Conservation (phyloP, 306 rosid species). For the Sphenostylis stenocarpa region DNA sequence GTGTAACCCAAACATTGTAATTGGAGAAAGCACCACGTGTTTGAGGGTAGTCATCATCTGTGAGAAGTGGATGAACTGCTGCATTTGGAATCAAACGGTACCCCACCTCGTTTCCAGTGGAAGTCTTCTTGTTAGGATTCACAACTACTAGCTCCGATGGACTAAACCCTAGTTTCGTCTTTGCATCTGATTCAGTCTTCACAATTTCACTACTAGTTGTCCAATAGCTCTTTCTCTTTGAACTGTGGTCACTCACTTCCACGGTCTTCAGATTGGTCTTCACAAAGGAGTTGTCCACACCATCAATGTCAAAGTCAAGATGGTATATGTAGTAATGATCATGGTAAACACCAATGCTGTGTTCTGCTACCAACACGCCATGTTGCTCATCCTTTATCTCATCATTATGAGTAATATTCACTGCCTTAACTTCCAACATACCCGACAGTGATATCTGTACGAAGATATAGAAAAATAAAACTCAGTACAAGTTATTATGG, state of each 20-base stretch:
- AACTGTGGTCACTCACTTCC: constrained; percentile 1
- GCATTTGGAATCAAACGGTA: constrained; percentile 48
- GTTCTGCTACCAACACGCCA: constrained; percentile 52
- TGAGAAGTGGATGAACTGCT: constrained; percentile 32
- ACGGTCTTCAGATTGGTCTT: constrained; percentile 40
- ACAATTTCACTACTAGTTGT: constrained; percentile 25
- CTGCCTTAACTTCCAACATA: constrained; percentile 44
- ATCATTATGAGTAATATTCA: constrained; percentile 30
- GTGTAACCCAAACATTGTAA: constrained; percentile 56
- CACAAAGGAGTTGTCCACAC: constrained; percentile 52
- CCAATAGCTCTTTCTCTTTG: constrained; percentile 61
- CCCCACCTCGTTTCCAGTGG: constrained; percentile 46
- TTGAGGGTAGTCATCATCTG: constrained; percentile 63
- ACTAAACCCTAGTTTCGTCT: constrained; percentile 31
- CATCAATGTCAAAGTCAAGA: constrained; percentile 64
- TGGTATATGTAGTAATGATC: constrained; percentile 60
- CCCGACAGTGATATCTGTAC: constrained; percentile 48
- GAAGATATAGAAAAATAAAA: not conserved
- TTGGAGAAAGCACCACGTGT: constrained; percentile 57
- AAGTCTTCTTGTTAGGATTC: constrained; percentile 51
- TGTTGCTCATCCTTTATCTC: constrained; percentile 44
- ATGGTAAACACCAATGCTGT: constrained; percentile 56
- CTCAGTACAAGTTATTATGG: too few relatives aligned
- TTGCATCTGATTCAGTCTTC: constrained; percentile 49
- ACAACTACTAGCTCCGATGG: constrained; percentile 45